Conservation (phyloP, 768 basidiomycete species). For the Psilocybe tampanensis region DNA sequence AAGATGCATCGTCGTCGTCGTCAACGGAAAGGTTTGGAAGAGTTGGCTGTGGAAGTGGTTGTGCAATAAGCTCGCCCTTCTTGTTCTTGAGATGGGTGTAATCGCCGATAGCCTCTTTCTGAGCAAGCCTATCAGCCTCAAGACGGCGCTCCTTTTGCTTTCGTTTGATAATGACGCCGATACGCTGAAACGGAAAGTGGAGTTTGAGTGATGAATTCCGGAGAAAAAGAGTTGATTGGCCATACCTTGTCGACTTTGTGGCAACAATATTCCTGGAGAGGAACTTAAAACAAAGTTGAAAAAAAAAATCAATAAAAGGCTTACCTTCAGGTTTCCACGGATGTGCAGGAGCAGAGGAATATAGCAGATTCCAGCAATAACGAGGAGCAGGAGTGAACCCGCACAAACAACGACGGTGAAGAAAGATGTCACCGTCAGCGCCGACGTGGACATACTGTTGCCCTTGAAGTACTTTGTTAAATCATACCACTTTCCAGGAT, state of each 20-base stretch:
- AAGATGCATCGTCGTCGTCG: conserved; percentile 68
- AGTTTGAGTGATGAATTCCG: background rate
- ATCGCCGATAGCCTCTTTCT: conserved; percentile 91
- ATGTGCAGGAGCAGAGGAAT: conserved; percentile 95
- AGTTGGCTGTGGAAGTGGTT: conserved; percentile 90
- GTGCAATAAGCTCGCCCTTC: conserved; percentile 82
- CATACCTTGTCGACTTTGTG: conserved; percentile 97
- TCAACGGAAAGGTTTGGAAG: conserved; percentile 90
- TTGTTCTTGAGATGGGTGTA: conserved; percentile 91
- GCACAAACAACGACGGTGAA: conserved; percentile 90
- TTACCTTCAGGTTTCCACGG: conserved; percentile 93
- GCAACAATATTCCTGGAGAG: conserved; percentile 87
- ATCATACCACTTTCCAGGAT: conserved; percentile 61
- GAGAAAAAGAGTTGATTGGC: background rate
- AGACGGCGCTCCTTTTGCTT: conserved; percentile 85
- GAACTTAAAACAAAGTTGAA: conserved; percentile 1
- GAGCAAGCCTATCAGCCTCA: conserved; percentile 79
- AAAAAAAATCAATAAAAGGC: background rate
- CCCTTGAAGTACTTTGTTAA: conserved; percentile 78
- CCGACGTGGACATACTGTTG: conserved; percentile 77
- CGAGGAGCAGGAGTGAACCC: conserved; percentile 79
- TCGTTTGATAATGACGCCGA: conserved; percentile 90
- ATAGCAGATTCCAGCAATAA: conserved; percentile 85
- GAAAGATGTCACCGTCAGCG: conserved; percentile 84
- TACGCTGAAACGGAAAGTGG: conserved; percentile 58